Conservation (phyloP, 345 rosid species). For the Lepidium didymum region DNA sequence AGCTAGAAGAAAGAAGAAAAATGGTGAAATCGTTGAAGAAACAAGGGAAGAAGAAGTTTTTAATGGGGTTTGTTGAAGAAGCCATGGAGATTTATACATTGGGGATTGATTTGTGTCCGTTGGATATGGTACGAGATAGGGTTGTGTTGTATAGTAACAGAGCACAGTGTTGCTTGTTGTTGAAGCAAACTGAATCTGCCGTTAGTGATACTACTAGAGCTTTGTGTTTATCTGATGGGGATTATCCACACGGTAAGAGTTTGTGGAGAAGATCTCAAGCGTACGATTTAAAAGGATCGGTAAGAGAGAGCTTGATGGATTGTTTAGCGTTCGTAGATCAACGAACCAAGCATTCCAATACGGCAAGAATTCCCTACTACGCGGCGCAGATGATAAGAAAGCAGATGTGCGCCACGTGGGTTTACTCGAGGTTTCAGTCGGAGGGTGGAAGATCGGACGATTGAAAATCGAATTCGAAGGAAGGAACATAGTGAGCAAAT, state of each 20-base stretch:
- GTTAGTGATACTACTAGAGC: conserved; percentile 82
- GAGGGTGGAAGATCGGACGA: background rate
- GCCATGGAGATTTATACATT: conserved; percentile 40
- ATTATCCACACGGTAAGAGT: conserved; percentile 55
- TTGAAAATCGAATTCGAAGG: background rate
- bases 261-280: conserved; percentile 95
- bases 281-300: conserved; percentile 56
- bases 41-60: conserved; percentile 54
- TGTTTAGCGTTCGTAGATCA: conserved; percentile 52
- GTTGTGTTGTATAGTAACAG: conserved; percentile 68
- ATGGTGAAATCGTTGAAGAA: conserved; percentile 42
- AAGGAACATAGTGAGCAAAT: background rate
- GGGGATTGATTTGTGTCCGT: conserved; percentile 53
- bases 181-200: conserved; percentile 45
- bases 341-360: conserved; percentile 23
- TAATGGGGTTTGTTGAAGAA: conserved; percentile 41
- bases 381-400: conserved; percentile 54
- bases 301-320: conserved; percentile 76
- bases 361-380: conserved; percentile 44
- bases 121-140: conserved; percentile 49
- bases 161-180: conserved; percentile 65
- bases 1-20: conserved; percentile 41
- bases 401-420: conserved; percentile 64
- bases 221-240: conserved; percentile 39
- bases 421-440: conserved; percentile 26